Evolutionary conservation across 2,329 filamentous ascomycete genomes (phyloP).

Genomic region (Fusarium verticillioides): DNA sequence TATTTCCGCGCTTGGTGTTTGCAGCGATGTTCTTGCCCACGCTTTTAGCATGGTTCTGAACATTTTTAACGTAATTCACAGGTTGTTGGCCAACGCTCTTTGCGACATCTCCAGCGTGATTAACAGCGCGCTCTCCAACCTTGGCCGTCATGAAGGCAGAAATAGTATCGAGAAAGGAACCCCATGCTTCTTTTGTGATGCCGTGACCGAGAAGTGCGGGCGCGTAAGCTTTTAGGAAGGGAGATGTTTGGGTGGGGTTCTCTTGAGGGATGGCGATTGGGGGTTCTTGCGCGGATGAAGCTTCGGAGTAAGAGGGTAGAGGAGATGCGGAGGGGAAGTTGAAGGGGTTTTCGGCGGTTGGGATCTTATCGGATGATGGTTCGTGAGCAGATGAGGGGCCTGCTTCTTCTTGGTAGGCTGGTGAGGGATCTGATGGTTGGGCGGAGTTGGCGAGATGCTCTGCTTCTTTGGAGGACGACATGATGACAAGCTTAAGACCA

Average conservation of each 20-base stretch:
- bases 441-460: conserved; percentile 15
- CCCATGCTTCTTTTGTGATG: conserved; percentile 50
- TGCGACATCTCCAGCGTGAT: conserved; percentile 56
- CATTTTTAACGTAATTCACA: conserved; percentile 50
- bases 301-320: conserved; percentile 47
- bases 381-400: neutral
- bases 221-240: conserved; percentile 54
- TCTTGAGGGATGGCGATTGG: conserved; percentile 57
- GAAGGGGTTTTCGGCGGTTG: conserved; percentile 52
- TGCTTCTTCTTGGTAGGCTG: conserved; percentile 1
- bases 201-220: conserved; percentile 53
- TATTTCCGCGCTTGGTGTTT: conserved; percentile 53
- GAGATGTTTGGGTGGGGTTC: conserved; percentile 47
- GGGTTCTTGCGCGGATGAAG: conserved; percentile 32
- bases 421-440: neutral
- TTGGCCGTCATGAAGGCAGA: conserved; percentile 60
- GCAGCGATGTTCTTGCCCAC: conserved; percentile 51
- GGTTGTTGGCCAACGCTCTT: conserved; percentile 51
- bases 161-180: conserved; percentile 52
- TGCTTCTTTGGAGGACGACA: conserved; percentile 28
- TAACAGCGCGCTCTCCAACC: conserved; percentile 56
- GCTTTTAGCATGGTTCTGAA: conserved; percentile 50
- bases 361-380: conserved; percentile 13
- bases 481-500: neutral
- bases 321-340: conserved; percentile 51